Evolutionary conservation across 805 yeast genomes (phyloP).

Genomic region (Candida orba): DNA sequence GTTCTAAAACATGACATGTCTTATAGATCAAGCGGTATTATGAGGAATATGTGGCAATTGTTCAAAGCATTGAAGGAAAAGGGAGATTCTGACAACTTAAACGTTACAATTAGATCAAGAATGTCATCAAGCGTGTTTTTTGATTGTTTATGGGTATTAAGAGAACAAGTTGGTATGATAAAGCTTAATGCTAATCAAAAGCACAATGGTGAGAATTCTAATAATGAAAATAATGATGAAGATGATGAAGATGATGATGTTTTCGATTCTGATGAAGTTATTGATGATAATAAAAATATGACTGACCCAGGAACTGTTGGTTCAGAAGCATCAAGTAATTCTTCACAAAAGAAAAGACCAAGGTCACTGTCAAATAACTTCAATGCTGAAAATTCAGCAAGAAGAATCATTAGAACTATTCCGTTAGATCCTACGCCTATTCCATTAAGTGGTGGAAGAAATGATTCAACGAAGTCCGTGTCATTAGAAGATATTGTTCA

Average conservation of each 20-base stretch:
- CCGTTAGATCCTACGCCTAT: slow-evolving; percentile 84
- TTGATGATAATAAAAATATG: slow-evolving; percentile 1
- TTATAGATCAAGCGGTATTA: slow-evolving; percentile 85
- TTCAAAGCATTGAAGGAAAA: slow-evolving; percentile 61
- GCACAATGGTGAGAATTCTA: slow-evolving; percentile 17
- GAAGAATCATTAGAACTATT: slow-evolving; percentile 67
- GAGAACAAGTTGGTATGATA: slow-evolving; percentile 86
- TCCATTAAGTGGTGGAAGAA: slow-evolving; percentile 14
- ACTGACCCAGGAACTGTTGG: slow-evolving; percentile 28
- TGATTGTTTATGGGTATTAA: slow-evolving; percentile 76
- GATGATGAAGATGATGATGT: slow-evolving; percentile 11
- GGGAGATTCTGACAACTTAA: slow-evolving; percentile 27
- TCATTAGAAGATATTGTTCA: slow-evolving; percentile 16
- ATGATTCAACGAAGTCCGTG: slow-evolving; percentile 8
- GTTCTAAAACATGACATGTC: slow-evolving; percentile 89
- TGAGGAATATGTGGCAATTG: slow-evolving; percentile 90
- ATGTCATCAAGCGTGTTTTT: slow-evolving; percentile 92
- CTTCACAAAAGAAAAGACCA: slow-evolving; percentile 26
- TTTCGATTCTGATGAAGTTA: slow-evolving; percentile 7
- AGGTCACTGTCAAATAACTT: slow-evolving; percentile 47
- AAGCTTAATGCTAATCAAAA: slow-evolving; percentile 35
- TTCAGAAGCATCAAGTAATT: slow-evolving; percentile 28
- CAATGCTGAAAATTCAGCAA: slow-evolving; percentile 65
- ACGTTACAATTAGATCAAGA: slow-evolving; percentile 64
- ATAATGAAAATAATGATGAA: slow-evolving; percentile 21